These are phyloP conservation scores for Fragaria ananassa DNA, from an alignment of 306 rosid species.

Conservation along the genomic window DNA sequence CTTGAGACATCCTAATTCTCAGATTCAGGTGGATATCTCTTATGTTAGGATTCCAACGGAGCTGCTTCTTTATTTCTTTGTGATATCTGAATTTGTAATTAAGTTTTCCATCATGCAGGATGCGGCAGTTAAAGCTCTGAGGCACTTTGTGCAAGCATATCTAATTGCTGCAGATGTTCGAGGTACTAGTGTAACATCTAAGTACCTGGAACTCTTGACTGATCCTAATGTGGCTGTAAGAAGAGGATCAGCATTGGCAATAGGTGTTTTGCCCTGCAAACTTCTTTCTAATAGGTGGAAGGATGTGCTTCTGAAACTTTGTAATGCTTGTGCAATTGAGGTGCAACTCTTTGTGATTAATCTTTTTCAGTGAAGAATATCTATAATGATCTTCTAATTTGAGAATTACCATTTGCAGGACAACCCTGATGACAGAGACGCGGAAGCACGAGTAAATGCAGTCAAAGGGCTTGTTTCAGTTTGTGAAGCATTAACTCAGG, in stretches of 20 bases:
- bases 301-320: conserved; percentile 75
- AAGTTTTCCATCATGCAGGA: conserved; percentile 45
- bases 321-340: conserved; percentile 71
- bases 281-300: conserved; percentile 70
- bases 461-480: conserved; percentile 82
- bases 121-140: conserved; percentile 75
- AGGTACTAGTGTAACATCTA: conserved; percentile 43
- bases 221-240: conserved; percentile 84
- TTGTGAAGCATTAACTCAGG: conserved; percentile 65
- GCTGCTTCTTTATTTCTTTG: conserved; percentile 19
- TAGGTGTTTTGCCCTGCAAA: conserved; percentile 73
- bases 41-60: conserved; percentile 7
- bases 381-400: conserved; percentile 5
- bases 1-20: conserved; percentile 94
- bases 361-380: conserved; percentile 16
- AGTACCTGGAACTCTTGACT: conserved; percentile 70
- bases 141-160: conserved; percentile 66
- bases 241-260: conserved; percentile 90
- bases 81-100: conserved; percentile 17
- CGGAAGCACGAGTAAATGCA: conserved; percentile 94
- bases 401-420: conserved; percentile 48
- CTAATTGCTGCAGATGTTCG: conserved; percentile 43
- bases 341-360: conserved; percentile 35
- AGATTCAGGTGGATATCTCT: conserved; percentile 70
- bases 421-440: conserved; percentile 83